Base-by-base conservation (phyloP, 768 basidiomycete genomes). In the Phaffia tasmanica region DNA sequence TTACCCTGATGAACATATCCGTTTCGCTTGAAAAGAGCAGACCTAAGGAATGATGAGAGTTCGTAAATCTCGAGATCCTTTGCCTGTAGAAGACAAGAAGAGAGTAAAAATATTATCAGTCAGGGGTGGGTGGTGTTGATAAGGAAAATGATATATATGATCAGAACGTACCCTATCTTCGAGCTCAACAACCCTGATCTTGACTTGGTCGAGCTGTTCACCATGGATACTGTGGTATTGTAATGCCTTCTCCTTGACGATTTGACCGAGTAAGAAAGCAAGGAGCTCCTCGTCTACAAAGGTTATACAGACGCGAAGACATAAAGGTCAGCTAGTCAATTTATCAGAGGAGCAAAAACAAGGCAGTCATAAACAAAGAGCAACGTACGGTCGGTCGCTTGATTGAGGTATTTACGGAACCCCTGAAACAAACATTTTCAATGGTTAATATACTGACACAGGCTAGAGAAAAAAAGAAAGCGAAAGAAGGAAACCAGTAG, bases 41-140 rank as follows among this genome's bases (percentile, higher is more conserved):
- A 92, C 46, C 79, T 81, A 73, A 95, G 76, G 83, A 98, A 99
- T 5, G 90, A 84, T 23, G 82, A 78, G 42, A 86, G 83, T 73
- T 97, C 93, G 73, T 86, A 97, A 59, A 98, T 97, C 70, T 99
- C 95, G 71, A 95, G 86, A 59, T 97, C 95, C 74, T 94, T 95
- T 11, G 92, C 89, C 91, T 94, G 71, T 16, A 23, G 15, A 66
- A 56, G 51, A 32, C 30, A n/a, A 50, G 16, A 27, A 47, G 19
- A 23, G 57, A 18, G 14, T 47, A 46, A 64, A 55, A 63, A 15
- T 23, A 27, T 18, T 32, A 21, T 32, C 15, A 27, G 53, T 55
- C 15, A 35, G 19, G 71, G 59, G 15, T 30, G 21, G 47, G 51
- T 54, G 29, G 16, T 58, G 35, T 9, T 15, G 7, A 60, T 50